These are phyloP conservation scores for Urochloa ruziziensis DNA, from an alignment of 176 grass and related monocot species.

Conservation along the genomic window DNA sequence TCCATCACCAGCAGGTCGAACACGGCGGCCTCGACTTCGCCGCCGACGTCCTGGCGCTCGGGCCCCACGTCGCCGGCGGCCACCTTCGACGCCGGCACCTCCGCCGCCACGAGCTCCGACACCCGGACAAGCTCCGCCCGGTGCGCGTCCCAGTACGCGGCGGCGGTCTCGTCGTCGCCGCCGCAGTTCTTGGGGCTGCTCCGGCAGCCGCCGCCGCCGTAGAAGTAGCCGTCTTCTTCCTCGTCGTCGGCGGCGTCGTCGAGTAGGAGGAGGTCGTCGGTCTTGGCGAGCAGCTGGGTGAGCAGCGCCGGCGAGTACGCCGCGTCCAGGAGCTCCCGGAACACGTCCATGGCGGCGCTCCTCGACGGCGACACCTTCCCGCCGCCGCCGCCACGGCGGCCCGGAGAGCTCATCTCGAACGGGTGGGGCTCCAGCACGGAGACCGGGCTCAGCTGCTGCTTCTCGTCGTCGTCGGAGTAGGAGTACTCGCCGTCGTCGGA, in stretches of 20 bases:
- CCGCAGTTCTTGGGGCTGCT: neutral
- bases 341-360: slow-evolving; percentile 45
- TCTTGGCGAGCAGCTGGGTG: slow-evolving; percentile 33
- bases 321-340: slow-evolving; percentile 64
- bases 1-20: slow-evolving; percentile 12
- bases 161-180: neutral
- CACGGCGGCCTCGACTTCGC: slow-evolving; percentile 5
- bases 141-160: slow-evolving; percentile 37
- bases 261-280: slow-evolving; percentile 32
- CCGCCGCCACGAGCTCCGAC: slow-evolving; percentile 28
- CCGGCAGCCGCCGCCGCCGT: neutral
- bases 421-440: slow-evolving; percentile 79
- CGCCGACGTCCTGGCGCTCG: slow-evolving; percentile 28
- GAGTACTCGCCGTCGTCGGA: slow-evolving; percentile 16
- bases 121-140: slow-evolving; percentile 22
- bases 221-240: neutral
- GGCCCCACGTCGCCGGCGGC: neutral
- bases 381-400: neutral
- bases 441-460: slow-evolving; percentile 76
- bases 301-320: slow-evolving; percentile 57
- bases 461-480: slow-evolving; percentile 39
- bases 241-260: neutral
- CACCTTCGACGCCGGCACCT: slow-evolving; percentile 22
- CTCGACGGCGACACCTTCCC: slow-evolving; percentile 26
- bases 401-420: slow-evolving; percentile 19